These are phyloP conservation scores for Cicer pinnatifidum DNA, from an alignment of 306 rosid species.

Conservation along the genomic window DNA sequence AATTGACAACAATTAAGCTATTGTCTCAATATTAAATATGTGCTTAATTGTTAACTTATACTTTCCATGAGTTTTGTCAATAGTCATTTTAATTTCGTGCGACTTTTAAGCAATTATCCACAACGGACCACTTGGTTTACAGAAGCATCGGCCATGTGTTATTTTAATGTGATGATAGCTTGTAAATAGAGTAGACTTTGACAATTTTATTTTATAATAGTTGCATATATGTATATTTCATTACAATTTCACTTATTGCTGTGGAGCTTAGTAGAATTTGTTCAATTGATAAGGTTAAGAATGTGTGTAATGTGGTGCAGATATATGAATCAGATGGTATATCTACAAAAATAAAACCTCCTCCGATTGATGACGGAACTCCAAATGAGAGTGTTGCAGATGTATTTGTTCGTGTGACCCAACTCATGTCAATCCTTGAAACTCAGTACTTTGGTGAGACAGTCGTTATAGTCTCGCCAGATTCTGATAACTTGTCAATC, in stretches of 20 bases:
- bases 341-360: slow-evolving; percentile 74
- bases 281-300: neutral
- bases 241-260: neutral
- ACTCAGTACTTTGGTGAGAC: slow-evolving; percentile 86
- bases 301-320: slow-evolving; percentile 48
- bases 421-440: slow-evolving; percentile 95
- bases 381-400: slow-evolving; percentile 93
- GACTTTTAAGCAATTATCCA: no score
- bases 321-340: slow-evolving; percentile 76
- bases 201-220: no score
- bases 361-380: slow-evolving; percentile 81
- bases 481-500: slow-evolving; percentile 84
- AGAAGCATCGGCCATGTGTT: no score
- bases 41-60: no score
- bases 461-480: slow-evolving; percentile 84
- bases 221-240: neutral
- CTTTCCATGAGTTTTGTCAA: no score
- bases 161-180: no score
- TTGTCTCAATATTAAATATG: no score
- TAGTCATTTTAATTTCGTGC: no score
- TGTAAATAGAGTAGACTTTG: no score
- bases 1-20: no score
- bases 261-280: neutral
- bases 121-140: no score
- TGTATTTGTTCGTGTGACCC: slow-evolving; percentile 86